Evolutionary conservation across 2,329 filamentous ascomycete genomes (phyloP), one percentile per base, ranked within the genome.

Genomic region (Beauveria scarabaeidicola): DNA sequence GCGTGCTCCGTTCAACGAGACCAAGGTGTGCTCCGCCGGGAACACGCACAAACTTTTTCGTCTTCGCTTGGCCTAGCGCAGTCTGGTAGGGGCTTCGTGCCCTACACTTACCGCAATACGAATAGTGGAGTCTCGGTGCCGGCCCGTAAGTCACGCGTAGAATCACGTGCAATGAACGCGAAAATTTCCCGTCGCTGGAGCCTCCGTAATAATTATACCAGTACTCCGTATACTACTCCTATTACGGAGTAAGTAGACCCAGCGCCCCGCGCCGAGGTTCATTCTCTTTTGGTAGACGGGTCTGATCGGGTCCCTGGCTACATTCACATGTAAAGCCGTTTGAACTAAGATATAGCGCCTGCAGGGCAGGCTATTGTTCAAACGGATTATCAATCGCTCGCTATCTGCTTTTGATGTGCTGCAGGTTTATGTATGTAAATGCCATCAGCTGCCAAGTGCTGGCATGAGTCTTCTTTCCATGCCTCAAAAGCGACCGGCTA

Each of bases 51-150:
- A 66, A 64, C 69, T 71, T 70, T 70, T 68, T 64, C 51, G 43
- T 61, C 50, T 47, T 60, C 63, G 66, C 62, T 64, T 66, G 65
- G 65, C 62, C 63, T 64, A 65, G 50, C 61, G 60, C 43, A 54
- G 54, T 53, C 62, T 67, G 64, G 19, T 17, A 27, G 69, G 72
- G 70, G 67, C 65, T 71, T 64, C 60, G 59, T 72, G 72, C 72
- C 72, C 72, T 74, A 74, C 4, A 41, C 15, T 1, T 2, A 2
- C 4, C 10, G 5, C 3, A 15, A 2, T 36, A 15, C 5, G 11
- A 36, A 15, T 2, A 21, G 48, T 52, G 51, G 38, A 53, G 36
- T 10, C 29, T 5, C 13, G 13, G 43, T 11, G 19, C n/a, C n/a
- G 17, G 13, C 40, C 2, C 36, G 51, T 21, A 36, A 44, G 58